Conservation (phyloP, 345 rosid genomes). For the Pelargonium nanum region DNA sequence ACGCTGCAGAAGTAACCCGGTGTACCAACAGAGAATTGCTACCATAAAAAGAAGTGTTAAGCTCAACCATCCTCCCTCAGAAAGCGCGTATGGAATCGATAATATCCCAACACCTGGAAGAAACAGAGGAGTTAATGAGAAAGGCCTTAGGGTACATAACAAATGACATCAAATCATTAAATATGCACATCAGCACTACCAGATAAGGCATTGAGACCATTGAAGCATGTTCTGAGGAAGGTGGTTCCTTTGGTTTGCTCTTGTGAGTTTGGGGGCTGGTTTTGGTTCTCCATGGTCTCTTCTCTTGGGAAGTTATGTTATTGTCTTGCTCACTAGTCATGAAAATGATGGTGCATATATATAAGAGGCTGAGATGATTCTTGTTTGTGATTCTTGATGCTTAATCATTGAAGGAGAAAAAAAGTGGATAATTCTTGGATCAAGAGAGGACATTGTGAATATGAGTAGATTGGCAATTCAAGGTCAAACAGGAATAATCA, state of each 20-base stretch:
- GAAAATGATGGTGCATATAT: background rate
- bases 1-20: constrained; percentile 5
- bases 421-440: too few relatives aligned
- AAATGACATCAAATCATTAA: background rate
- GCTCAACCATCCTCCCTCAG: constrained; percentile 16
- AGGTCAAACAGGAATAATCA: background rate
- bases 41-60: constrained; percentile 5
- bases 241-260: constrained; percentile 32
- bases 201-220: constrained; percentile 54
- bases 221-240: constrained; percentile 55
- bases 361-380: background rate
- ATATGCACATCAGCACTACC: constrained; percentile 18
- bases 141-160: background rate
- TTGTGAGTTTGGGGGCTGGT: constrained; percentile 14
- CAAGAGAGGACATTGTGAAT: background rate
- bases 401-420: background rate
- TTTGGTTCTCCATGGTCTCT: constrained; percentile 32
- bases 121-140: background rate
- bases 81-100: constrained; percentile 15
- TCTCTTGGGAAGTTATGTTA: constrained; percentile 8
- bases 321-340: constrained; percentile 1
- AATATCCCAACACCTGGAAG: constrained; percentile 16
- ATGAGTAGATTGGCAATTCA: background rate
- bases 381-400: background rate
- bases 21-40: constrained; percentile 7